Percentiles rank a stretch among this genome's conserved stretches.
These are phyloP conservation scores for Termitomyces sp. DNA, from an alignment of 1,284 basidiomycete species.

Conservation along the genomic window DNA sequence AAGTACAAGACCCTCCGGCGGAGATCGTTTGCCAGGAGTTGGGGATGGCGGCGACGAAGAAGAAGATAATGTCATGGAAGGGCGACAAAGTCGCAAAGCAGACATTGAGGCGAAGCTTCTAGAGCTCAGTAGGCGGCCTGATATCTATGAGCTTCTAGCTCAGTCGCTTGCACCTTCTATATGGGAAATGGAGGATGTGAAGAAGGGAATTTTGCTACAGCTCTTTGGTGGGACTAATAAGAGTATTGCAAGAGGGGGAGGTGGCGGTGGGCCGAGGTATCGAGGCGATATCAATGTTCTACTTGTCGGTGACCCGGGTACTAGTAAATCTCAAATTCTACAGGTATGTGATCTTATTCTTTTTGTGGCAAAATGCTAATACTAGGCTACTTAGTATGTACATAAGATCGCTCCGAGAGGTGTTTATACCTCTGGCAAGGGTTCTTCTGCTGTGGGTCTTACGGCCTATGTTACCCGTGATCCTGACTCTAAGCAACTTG, in stretches of 20 bases:
- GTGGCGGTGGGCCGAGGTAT: constrained; percentile 92
- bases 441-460: constrained; percentile 96
- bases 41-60: constrained; percentile 77
- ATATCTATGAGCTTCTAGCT: constrained; percentile 86
- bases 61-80: constrained; percentile 51
- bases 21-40: constrained; percentile 70
- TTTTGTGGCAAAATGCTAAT: neutral
- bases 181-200: constrained; percentile 98
- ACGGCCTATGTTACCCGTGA: constrained; percentile 98
- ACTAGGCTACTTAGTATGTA: constrained; percentile 66
- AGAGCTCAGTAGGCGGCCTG: constrained; percentile 69
- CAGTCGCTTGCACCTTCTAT: constrained; percentile 90
- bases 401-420: constrained; percentile 98
- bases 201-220: constrained; percentile 95
- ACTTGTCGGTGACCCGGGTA: constrained; percentile 96
- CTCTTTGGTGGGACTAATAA: constrained; percentile 98
- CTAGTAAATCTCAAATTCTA: constrained; percentile 93
- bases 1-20: constrained; percentile 71
- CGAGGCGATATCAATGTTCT: constrained; percentile 97
- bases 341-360: constrained; percentile 46
- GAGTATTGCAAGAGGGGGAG: constrained; percentile 87
- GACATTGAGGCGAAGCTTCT: constrained; percentile 64
- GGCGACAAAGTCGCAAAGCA: constrained; percentile 45
- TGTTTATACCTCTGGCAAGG: constrained; percentile 95
- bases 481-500: constrained; percentile 96